Base-by-base conservation (phyloP, 1,284 basidiomycete species). In the Sanghuangporus sanghuang region DNA sequence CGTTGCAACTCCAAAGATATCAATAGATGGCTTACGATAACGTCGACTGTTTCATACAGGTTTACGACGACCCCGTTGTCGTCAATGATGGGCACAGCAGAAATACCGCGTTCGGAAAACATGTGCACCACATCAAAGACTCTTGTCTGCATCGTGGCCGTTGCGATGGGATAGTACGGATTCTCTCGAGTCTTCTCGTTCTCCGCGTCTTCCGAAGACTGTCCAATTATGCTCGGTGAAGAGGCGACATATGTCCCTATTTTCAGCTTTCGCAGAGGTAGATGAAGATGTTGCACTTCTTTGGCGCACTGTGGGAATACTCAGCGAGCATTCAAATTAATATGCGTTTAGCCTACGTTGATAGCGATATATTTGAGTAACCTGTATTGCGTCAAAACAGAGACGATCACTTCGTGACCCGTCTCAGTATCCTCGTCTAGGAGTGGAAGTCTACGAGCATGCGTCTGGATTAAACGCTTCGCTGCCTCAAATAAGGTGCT, bases 81-180 rank as follows among this genome's bases (percentile, higher is more conserved):
- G 71, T 98, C 93, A 23, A 99, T 82, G 71, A 99, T 98, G 3
- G 97, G 97, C 9, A 99, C 96, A 2, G 96, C 96, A 23, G 94
- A 96, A 69, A 99, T 98, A 14, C 95, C 92, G 40, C 90, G 84
- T 74, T 96, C 93, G 0, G 94, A 97, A 74, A 99, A 99, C 90
- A 98, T 95, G 74, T 99, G 97, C 0, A 99, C 97, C 57, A 99
- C 93, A 72, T 98, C 95, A 71, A 98, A 98, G 0, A 99, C 97
- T 18, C 93, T 91, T 1, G 96, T 98, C 66, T 89, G 80, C 69
- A 98, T 80, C 9, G 89, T 96, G 1, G 97, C 97, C 0, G 95
- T 97, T 1, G 94, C 92, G 61, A 99, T 89, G 0, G 96, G 96
- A 73, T 90, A 84, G 75, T 88, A 96, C 0, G 90, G 92, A 66